These are phyloP conservation scores for Urtica urens DNA, from an alignment of 306 rosid species.

Conservation along the genomic window DNA sequence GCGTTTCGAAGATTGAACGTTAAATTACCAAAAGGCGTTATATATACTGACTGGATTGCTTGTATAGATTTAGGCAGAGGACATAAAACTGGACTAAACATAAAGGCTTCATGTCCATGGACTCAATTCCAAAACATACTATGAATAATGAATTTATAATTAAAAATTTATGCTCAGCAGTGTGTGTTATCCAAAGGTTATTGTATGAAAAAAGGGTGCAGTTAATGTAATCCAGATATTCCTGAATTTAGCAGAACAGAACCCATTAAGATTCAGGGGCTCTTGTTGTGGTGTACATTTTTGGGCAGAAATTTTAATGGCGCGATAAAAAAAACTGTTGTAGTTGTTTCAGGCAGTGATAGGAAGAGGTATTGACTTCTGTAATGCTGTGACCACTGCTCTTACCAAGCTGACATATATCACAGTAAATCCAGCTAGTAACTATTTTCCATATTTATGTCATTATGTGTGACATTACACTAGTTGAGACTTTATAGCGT, in stretches of 20 bases:
- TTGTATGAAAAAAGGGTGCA: no score
- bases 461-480: background rate
- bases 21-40: no score
- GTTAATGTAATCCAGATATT: no score
- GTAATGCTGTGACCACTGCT: constrained; percentile 3
- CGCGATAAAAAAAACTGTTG: background rate
- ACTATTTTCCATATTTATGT: background rate
- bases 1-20: constrained; percentile 37
- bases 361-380: background rate
- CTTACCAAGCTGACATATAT: background rate
- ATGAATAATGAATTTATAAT: no score
- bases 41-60: no score
- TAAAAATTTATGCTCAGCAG: no score
- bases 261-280: background rate
- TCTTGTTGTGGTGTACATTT: background rate
- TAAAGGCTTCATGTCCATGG: no score
- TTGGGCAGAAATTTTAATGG: background rate
- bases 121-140: no score
- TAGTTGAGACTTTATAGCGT: background rate
- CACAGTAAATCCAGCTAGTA: background rate
- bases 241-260: no score
- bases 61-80: no score
- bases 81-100: no score
- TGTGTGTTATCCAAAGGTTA: no score
- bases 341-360: background rate